Conservation (phyloP, 176 grass and related monocot genomes). For the Eleusine indica region DNA sequence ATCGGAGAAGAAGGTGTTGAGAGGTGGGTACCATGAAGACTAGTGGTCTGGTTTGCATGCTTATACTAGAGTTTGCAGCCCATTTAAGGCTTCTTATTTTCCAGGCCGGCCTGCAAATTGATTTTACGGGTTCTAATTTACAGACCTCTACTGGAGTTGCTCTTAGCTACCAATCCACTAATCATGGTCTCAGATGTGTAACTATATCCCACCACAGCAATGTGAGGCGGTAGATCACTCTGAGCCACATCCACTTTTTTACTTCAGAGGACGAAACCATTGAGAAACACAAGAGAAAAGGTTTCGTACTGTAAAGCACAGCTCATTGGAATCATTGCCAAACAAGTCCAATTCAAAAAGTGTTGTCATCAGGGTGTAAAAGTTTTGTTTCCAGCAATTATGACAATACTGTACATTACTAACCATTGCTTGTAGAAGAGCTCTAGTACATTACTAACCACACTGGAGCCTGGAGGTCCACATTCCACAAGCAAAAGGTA, state of each 20-base stretch:
- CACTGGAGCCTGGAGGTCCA: slow-evolving; percentile 34
- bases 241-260: slow-evolving; percentile 13
- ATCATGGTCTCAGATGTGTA: slow-evolving; percentile 2
- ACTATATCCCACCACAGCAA: slow-evolving; percentile 10
- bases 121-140: too few relatives aligned
- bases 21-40: too few relatives aligned
- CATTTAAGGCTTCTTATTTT: too few relatives aligned
- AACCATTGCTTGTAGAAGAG: slow-evolving; percentile 36
- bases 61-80: too few relatives aligned
- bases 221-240: slow-evolving; percentile 18
- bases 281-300: slow-evolving; percentile 46
- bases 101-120: too few relatives aligned
- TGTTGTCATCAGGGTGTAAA: slow-evolving; percentile 51
- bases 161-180: slow-evolving; percentile 2
- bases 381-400: slow-evolving; percentile 55
- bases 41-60: too few relatives aligned
- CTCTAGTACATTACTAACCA: slow-evolving; percentile 33
- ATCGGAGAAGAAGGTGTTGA: too few relatives aligned
- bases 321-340: slow-evolving; percentile 47
- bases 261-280: slow-evolving; percentile 32
- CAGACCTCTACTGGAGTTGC: too few relatives aligned
- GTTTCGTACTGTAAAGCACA: slow-evolving; percentile 37
- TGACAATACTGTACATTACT: slow-evolving; percentile 40
- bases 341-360: slow-evolving; percentile 61
- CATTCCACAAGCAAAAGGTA: slow-evolving; percentile 52